These are phyloP conservation scores for Phytophthora megakarya DNA, from an alignment of 352 stramenopile genomes.

Conservation along the genomic window DNA sequence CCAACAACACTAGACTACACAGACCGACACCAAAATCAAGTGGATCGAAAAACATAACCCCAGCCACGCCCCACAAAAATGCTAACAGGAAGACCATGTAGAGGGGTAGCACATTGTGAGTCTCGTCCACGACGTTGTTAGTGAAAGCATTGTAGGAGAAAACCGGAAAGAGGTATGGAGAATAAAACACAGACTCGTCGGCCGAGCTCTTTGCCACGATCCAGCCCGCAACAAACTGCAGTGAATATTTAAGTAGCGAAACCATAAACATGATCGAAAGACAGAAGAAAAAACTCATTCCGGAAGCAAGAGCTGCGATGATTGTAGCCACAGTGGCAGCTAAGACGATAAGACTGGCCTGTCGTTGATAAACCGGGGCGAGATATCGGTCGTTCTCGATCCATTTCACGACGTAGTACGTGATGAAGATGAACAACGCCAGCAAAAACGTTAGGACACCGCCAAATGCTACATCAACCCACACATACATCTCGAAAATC, in stretches of 20 bases:
- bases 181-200: constrained; percentile 82
- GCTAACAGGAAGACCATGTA: constrained; percentile 74
- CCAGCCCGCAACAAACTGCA: constrained; percentile 69
- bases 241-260: constrained; percentile 71
- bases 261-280: constrained; percentile 87
- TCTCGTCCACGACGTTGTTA: constrained; percentile 92
- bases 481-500: constrained; percentile 85
- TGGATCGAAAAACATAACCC: constrained; percentile 92
- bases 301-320: constrained; percentile 46
- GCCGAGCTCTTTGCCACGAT: constrained; percentile 48
- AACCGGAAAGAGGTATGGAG: constrained; percentile 89
- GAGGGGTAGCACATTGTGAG: constrained; percentile 59
- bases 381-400: constrained; percentile 87
- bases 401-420: constrained; percentile 84
- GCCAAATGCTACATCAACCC: constrained; percentile 55
- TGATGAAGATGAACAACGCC: constrained; percentile 69
- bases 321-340: constrained; percentile 45
- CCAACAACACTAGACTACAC: constrained; percentile 83
- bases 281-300: constrained; percentile 82
- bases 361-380: constrained; percentile 57
- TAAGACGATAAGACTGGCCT: constrained; percentile 52
- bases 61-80: constrained; percentile 86
- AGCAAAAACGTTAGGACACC: constrained; percentile 62
- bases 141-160: constrained; percentile 92
- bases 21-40: constrained; percentile 88